Evolutionary conservation across 2,329 filamentous ascomycete genomes (phyloP).

Genomic region (Stachybotrys chartarum): DNA sequence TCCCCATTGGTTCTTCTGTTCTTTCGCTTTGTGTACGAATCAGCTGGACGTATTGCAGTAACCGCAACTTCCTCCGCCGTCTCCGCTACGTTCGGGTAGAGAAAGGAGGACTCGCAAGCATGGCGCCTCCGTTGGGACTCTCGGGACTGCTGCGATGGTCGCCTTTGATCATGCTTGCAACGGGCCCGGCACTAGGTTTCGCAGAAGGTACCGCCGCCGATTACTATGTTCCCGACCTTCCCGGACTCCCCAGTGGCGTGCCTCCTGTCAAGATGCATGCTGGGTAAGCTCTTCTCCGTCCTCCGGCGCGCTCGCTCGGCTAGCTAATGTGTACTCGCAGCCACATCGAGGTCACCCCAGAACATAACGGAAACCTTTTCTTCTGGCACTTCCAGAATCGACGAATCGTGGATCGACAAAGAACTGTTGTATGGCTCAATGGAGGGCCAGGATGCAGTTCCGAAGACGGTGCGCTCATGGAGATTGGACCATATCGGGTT

Average conservation of each 20-base stretch:
- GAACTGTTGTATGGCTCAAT: conserved; percentile 95
- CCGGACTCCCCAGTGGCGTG: conserved; percentile 67
- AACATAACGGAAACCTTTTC: conserved; percentile 88
- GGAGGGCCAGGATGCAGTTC: conserved; percentile 96
- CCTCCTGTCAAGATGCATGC: conserved; percentile 94
- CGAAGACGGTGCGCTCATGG: conserved; percentile 93
- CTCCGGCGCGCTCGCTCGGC: conserved; percentile 1
- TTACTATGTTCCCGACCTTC: conserved; percentile 81
- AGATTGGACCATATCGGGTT: conserved; percentile 87
- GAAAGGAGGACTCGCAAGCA: conserved; percentile 5
- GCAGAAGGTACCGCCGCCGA: conserved; percentile 49
- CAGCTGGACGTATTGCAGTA: no score
- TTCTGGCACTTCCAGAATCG: conserved; percentile 98
- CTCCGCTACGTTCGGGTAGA: neutral
- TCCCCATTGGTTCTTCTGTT: neutral
- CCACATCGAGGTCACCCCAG: conserved; percentile 82
- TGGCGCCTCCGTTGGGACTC: conserved; percentile 16
- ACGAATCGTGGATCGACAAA: conserved; percentile 85
- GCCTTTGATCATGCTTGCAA: conserved; percentile 26
- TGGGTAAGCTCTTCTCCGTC: conserved; percentile 55
- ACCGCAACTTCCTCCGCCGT: no score
- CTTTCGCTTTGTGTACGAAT: neutral
- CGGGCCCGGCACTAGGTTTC: conserved; percentile 31
- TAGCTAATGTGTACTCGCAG: conserved; percentile 38
- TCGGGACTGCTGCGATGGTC: conserved; percentile 20